These are phyloP conservation scores for Persicaria maculosa DNA, from an alignment of 148 eudicot genomes.

Conservation along the genomic window DNA sequence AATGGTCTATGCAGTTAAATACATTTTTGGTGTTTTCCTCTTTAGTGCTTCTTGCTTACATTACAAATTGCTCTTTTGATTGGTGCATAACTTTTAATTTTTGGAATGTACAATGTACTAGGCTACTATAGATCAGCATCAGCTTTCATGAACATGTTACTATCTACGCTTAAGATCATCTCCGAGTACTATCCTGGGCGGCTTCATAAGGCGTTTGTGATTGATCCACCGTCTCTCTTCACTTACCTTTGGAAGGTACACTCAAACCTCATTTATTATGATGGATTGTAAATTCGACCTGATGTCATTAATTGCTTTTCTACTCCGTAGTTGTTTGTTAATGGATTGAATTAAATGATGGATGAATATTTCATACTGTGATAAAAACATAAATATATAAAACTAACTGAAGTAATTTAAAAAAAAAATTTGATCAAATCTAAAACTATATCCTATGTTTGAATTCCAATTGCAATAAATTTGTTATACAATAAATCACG, in stretches of 20 bases:
- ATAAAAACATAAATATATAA: too few species aligned
- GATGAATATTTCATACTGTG: too few species aligned
- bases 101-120: slow-evolving; percentile 21
- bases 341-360: too few species aligned
- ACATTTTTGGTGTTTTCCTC: not conserved
- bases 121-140: slow-evolving; percentile 95
- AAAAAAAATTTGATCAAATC: too few species aligned
- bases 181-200: slow-evolving; percentile 81
- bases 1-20: not conserved
- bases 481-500: too few species aligned
- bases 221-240: slow-evolving; percentile 91
- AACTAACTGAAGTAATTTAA: too few species aligned
- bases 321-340: too few species aligned
- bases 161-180: slow-evolving; percentile 68
- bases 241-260: slow-evolving; percentile 92
- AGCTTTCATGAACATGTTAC: slow-evolving; percentile 75
- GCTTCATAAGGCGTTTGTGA: slow-evolving; percentile 75
- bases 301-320: too few species aligned
- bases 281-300: too few species aligned
- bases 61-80: not conserved
- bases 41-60: not conserved
- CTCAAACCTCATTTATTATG: too few species aligned
- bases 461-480: too few species aligned
- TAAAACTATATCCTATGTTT: too few species aligned
- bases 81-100: not conserved